Base-by-base conservation (phyloP, 129 eudicot species). In the Helichrysum umbraculigerum region DNA sequence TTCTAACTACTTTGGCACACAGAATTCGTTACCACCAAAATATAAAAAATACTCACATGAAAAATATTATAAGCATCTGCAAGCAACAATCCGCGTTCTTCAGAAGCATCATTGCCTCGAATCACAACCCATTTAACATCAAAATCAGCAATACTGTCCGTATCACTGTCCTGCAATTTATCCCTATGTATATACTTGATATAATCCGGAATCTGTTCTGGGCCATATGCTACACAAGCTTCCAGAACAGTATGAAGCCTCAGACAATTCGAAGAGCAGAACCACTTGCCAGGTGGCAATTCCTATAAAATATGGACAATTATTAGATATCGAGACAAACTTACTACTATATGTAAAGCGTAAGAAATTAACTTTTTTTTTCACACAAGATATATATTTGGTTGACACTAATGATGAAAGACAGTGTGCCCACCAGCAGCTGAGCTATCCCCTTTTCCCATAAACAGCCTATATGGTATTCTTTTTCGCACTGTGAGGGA, bases 221-320 rank as follows among this genome's bases (percentile, higher is more conserved):
- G 89, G 50, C 86, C 92, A 41, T 77, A 32, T 58, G 7, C 62
- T 66, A 83, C 70, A 70, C 82, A 62, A 67, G 65, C 65, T 79
- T 80, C 80, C 82, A 93, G 76, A 30, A 83, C 76, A 81, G 83
- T 69, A 64, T 81, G 60, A 66, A 93, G 83, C 29, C 82, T 83
- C 66, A 50, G 70, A 87, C 98, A 93, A 62, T 82, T 85, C 5
- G 1, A 17, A 32, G 79, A 79, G 74, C 98, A 93, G 84, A 86
- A 93, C 98, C 98, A 93, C 33, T 88, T 66, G 35, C 94, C 95
- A 50, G 76, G 71, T 2, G 98, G 98, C 77, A 93, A 76, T 76
- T 87, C 87, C 98, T 93, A 82, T 61, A 62, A 71, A 39, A 73
- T 50, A 41, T 29, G 72, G 51, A 56, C 51, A 41, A 15, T 74